A percentile compares a stretch with the other conserved stretches of the same genome.
Evolutionary conservation across 1,139 yeast genomes (phyloP).

Genomic region (Pichia sp.): DNA sequence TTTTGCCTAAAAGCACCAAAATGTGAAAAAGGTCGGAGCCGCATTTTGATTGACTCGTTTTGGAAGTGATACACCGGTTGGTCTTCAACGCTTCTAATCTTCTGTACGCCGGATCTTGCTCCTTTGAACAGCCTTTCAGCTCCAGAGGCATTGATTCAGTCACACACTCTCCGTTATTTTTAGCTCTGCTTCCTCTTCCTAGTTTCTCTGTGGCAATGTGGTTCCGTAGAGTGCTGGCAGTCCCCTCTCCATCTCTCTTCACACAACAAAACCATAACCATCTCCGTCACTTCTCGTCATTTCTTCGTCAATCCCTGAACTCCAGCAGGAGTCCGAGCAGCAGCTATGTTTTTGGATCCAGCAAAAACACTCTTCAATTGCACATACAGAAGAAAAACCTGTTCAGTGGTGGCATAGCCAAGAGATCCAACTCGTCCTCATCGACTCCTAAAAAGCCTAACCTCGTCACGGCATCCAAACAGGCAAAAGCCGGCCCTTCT

Average conservation of each 20-base stretch:
- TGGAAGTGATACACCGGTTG: neutral
- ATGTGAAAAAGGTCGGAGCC: neutral
- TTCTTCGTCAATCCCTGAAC: neutral
- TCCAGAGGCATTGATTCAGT: neutral
- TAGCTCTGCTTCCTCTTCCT: neutral
- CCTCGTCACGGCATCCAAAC: conserved; percentile 18
- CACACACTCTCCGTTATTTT: neutral
- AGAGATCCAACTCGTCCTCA: conserved; percentile 7
- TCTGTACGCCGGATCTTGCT: no score
- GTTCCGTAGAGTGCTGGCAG: conserved; percentile 5
- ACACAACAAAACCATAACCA: neutral
- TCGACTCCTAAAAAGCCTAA: conserved; percentile 14
- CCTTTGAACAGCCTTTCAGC: neutral
- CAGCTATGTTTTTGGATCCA: no score
- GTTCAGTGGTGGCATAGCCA: neutral
- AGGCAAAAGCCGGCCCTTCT: conserved; percentile 15
- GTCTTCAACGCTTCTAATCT: no score
- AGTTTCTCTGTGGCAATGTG: conserved; percentile 2
- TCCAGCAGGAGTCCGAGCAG: neutral
- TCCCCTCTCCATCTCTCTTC: neutral
- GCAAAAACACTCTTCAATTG: neutral
- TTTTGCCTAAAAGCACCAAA: neutral
- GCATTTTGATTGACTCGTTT: neutral
- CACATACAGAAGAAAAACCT: no score
- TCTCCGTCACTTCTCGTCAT: neutral